phyloP scores from a whole-genome alignment of 306 rosid genomes.

The Glycyrrhiza uralensis region DNA sequence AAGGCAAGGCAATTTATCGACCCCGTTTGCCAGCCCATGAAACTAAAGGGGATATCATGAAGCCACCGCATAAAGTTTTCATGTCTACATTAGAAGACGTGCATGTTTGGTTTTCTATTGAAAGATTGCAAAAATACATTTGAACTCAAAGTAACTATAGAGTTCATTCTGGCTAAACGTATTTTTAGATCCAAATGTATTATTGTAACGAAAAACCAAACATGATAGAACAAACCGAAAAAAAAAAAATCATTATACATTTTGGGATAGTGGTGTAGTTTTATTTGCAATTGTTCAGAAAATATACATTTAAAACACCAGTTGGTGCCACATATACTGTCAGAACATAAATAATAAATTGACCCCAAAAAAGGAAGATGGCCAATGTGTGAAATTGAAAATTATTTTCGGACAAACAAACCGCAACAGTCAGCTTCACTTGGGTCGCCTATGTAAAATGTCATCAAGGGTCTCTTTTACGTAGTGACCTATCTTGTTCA shows the following conservation, averaged over 20 bases:
- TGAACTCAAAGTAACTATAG: no score
- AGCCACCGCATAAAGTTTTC: no score
- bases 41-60: no score
- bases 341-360: conserved; percentile 9
- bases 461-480: conserved; percentile 64
- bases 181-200: no score
- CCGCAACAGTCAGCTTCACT: conserved; percentile 32
- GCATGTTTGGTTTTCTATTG: no score
- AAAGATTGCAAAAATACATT: no score
- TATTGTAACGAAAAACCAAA: no score
- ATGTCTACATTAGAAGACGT: no score
- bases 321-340: not conserved
- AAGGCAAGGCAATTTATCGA: no score
- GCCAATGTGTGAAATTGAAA: conserved; percentile 5
- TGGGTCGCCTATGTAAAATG: conserved; percentile 67
- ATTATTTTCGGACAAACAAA: not conserved
- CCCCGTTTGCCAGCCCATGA: no score
- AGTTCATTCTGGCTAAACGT: no score
- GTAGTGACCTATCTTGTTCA: conserved; percentile 64
- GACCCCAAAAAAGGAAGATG: conserved; percentile 20
- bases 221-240: not conserved
- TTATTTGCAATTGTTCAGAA: conserved; percentile 10
- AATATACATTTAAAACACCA: not conserved
- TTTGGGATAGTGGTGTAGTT: not conserved
- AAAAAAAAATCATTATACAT: not conserved